Conservation (phyloP, 106 monocot genomes). For the Hemerocallis citrina region DNA sequence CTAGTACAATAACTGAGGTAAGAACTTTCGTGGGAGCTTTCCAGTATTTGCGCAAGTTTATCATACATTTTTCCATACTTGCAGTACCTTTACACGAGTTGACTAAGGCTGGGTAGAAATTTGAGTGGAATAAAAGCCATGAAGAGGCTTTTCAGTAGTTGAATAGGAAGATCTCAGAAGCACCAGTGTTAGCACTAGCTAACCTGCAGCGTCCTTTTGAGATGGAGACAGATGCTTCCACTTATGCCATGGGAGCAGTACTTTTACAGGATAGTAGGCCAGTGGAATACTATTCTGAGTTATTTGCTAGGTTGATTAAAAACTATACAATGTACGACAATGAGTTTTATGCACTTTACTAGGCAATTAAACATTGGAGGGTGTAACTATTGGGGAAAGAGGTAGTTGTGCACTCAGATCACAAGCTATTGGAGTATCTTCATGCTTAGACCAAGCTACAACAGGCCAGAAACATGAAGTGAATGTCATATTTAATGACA, state of each 20-base stretch:
- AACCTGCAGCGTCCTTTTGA: neutral
- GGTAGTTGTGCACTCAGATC: neutral
- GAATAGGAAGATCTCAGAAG: neutral
- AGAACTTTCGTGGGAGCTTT: neutral
- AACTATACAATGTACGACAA: neutral
- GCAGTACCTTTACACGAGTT: neutral
- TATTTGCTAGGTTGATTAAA: neutral
- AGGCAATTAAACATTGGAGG: neutral
- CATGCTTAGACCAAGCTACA: slow-evolving; percentile 2
- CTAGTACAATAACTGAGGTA: neutral
- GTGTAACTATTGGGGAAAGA: neutral
- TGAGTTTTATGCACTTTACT: neutral
- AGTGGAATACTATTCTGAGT: neutral
- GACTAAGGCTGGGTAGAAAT: neutral
- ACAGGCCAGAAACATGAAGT: neutral
- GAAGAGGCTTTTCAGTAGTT: neutral
- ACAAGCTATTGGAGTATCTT: neutral
- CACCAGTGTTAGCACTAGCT: neutral
- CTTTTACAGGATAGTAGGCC: neutral
- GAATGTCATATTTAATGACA: too few relatives aligned
- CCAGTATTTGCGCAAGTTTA: slow-evolving; percentile 4
- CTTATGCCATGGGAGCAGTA: neutral
- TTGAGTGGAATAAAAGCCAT: neutral
- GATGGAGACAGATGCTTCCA: neutral
- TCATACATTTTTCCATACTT: neutral